Conservation (phyloP, 768 basidiomycete genomes). For the Rhizopogon vulgaris region DNA sequence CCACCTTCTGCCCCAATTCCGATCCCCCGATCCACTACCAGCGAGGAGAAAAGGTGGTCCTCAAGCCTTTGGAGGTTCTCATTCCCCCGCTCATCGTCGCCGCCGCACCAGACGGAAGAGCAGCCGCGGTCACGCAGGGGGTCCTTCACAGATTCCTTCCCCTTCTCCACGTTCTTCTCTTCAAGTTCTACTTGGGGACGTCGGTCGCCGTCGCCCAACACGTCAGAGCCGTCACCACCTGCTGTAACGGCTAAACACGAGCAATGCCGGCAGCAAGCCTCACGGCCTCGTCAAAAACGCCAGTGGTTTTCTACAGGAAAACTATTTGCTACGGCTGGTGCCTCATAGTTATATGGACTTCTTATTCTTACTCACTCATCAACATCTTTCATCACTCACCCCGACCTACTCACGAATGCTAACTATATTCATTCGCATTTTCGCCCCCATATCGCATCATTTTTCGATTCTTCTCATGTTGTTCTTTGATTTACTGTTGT, state of each 20-base stretch:
- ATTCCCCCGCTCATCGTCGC: conserved; percentile 24
- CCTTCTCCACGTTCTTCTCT: conserved; percentile 33
- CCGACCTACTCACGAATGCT: neutral
- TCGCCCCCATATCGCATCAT: conserved; percentile 8
- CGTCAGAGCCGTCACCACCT: conserved; percentile 24
- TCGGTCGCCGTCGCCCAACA: conserved; percentile 35
- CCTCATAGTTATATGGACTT: conserved; percentile 17
- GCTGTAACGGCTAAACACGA: conserved; percentile 24
- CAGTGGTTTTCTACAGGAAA: conserved; percentile 52
- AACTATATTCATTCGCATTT: conserved; percentile 20
- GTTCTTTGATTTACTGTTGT: neutral
- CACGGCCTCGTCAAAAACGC: conserved; percentile 35
- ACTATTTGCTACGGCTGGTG: conserved; percentile 40
- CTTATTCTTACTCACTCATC: conserved; percentile 1
- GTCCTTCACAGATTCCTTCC: conserved; percentile 38
- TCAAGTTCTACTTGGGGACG: conserved; percentile 27
- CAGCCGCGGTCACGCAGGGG: conserved; percentile 23
- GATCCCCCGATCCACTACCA: conserved; percentile 23
- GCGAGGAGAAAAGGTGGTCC: conserved; percentile 29
- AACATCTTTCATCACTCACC: conserved; percentile 5
- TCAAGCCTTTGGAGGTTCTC: conserved; percentile 30
- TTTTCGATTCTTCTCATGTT: conserved; percentile 4
- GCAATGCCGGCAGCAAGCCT: conserved; percentile 25
- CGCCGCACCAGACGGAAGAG: conserved; percentile 23
- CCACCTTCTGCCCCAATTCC: conserved; percentile 24